Base-by-base conservation (phyloP, 1,284 basidiomycete species). In the Schizophyllum commune region DNA sequence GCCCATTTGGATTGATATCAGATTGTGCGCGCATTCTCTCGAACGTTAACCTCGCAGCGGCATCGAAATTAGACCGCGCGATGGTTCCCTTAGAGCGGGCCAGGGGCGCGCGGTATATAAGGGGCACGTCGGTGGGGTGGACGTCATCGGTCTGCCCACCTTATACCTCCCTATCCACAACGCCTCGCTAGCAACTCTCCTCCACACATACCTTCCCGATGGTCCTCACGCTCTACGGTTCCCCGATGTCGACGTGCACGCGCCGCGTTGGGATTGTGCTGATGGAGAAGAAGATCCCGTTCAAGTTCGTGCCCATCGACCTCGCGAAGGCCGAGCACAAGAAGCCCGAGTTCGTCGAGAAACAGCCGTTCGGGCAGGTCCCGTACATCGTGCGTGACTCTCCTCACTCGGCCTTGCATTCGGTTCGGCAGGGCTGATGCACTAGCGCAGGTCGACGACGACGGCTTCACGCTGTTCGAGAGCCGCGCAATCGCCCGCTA, bases 361-460 rank as follows among this genome's bases (percentile, higher is more conserved):
- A 75, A 22, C 85, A 89, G 64, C 86, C 88, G 0, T 89, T 89
- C 65, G 85, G 84, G 19, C 83, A 85, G 69, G 71, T 89, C 63
- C 87, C 86, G 1, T 85, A 80, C 71, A 76, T 89, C 60, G 82
- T 83, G 63, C 51, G 77, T 71, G 6, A n/a, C 13, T 57, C 34
- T 52, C 56, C 6, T 15, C 9, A 3, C 21, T 32, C 1, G 2
- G 2, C 9, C 0, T 52, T 47, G 5, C 21, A 51, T 4, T 27
- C 72, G 72, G 74, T 17, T 21, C 39, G 52, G 6, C 21, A n/a
- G 15, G 53, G 21, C n/a, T 11, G 1, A 56, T 59, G 19, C 47
- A n/a, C n/a, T n/a, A n/a, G 22, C 3, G 22, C 34, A 82, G 56
- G 79, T 27, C 27, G 27, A 82, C 13, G 77, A 79, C 58, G 74